A percentile compares a stretch with the other conserved stretches of the same genome.
These are phyloP conservation scores for Starmerella sirachaensis DNA, from an alignment of 805 yeast genomes.

Conservation along the genomic window DNA sequence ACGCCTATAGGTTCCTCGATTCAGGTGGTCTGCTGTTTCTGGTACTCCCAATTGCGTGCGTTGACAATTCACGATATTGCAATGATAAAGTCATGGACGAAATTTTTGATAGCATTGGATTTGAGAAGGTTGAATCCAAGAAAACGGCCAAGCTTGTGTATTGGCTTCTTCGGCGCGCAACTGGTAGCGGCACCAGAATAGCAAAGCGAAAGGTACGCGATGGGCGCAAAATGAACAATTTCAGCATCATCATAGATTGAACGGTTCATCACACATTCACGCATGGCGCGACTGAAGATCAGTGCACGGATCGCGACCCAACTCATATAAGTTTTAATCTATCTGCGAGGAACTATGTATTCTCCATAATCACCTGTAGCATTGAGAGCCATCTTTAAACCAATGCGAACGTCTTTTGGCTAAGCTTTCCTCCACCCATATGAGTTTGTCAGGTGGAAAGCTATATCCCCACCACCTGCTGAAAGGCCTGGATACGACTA, in stretches of 20 bases:
- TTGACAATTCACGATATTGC: conserved; percentile 70
- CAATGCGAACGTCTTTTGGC: too few species aligned
- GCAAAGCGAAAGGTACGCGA: conserved; percentile 35
- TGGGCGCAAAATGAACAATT: conserved; percentile 58
- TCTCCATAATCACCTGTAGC: too few species aligned
- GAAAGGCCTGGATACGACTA: too few species aligned
- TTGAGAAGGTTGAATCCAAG: conserved; percentile 34
- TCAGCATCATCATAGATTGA: conserved; percentile 35
- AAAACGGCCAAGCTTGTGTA: conserved; percentile 64
- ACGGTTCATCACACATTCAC: too few species aligned
- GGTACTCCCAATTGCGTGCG: conserved; percentile 82
- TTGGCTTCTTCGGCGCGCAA: conserved; percentile 47
- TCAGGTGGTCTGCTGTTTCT: conserved; percentile 39
- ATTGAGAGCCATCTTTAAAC: too few species aligned
- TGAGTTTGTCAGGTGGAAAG: too few species aligned
- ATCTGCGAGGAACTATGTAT: too few species aligned
- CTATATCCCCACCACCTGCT: too few species aligned
- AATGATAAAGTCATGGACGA: conserved; percentile 33
- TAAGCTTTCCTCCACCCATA: too few species aligned
- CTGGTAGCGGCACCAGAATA: conserved; percentile 19
- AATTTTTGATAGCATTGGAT: conserved; percentile 55
- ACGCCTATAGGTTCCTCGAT: conserved; percentile 46
- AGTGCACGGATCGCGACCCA: too few species aligned
- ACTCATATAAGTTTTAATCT: too few species aligned
- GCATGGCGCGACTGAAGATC: too few species aligned